phyloP scores from a whole-genome alignment of 768 basidiomycete species.

The Psilocybe sp. region DNA sequence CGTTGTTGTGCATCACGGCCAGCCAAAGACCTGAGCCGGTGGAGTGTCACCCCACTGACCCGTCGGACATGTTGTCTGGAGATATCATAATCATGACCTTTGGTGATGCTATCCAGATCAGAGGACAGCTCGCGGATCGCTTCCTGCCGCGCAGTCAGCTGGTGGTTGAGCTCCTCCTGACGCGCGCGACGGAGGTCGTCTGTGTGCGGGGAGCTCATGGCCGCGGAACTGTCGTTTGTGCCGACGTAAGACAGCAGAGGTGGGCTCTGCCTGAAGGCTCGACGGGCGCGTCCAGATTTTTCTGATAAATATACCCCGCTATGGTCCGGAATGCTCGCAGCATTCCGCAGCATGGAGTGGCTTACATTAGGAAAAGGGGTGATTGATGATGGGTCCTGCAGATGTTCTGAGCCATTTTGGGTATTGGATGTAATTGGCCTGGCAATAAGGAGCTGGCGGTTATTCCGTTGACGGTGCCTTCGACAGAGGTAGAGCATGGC shows the following conservation, averaged over 20 bases:
- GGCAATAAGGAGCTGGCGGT: too few species aligned
- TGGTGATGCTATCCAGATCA: not conserved
- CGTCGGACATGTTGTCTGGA: too few species aligned
- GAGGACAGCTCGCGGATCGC: slow-evolving; percentile 18
- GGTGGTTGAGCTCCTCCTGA: slow-evolving; percentile 21
- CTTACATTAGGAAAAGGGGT: too few species aligned
- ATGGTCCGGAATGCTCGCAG: too few species aligned
- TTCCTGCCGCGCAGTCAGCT: slow-evolving; percentile 16
- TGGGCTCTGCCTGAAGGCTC: not conserved
- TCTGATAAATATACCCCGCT: too few species aligned
- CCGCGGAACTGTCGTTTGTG: not conserved
- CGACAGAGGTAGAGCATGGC: slow-evolving; percentile 6
- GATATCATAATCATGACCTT: slow-evolving; percentile 12
- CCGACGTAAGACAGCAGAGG: slow-evolving; percentile 4
- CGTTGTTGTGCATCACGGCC: too few species aligned
- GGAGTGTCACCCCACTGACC: too few species aligned
- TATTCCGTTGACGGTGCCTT: slow-evolving; percentile 3
- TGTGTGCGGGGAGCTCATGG: not conserved
- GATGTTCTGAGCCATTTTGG: too few species aligned
- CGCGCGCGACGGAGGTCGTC: slow-evolving; percentile 17
- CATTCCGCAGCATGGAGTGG: too few species aligned
- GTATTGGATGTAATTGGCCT: too few species aligned
- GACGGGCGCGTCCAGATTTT: not conserved
- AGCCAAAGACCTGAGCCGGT: too few species aligned
- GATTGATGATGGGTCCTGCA: too few species aligned